phyloP scores from a whole-genome alignment of 2,329 filamentous ascomycete genomes.

The Setomelanomma holmii region DNA sequence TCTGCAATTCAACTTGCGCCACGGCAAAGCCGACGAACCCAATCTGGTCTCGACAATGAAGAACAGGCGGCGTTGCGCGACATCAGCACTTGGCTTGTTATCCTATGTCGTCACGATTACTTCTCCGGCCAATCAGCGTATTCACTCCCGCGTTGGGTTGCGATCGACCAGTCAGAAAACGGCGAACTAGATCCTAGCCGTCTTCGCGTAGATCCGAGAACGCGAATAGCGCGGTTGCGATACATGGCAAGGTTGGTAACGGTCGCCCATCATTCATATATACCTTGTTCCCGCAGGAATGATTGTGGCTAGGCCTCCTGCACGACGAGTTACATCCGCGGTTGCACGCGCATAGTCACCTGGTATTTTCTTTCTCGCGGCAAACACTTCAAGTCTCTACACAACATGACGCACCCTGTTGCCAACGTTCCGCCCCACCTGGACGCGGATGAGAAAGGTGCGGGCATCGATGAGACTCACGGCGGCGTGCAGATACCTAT shows the following conservation, averaged over 20 bases:
- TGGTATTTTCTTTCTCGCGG: conserved; percentile 1
- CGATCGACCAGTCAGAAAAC: conserved; percentile 9
- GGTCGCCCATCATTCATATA: conserved; percentile 16
- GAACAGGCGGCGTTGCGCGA: conserved; percentile 1
- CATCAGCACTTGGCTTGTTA: not conserved
- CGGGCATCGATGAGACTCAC: conserved; percentile 7
- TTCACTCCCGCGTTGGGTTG: conserved; percentile 14
- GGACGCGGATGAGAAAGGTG: conserved; percentile 2
- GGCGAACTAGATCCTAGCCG: conserved; percentile 16
- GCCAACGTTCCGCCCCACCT: not conserved
- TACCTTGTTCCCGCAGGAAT: conserved; percentile 10
- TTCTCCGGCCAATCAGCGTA: conserved; percentile 1
- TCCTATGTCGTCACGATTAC: conserved; percentile 14
- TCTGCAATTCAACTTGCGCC: not conserved
- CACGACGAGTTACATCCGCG: conserved; percentile 5
- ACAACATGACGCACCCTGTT: conserved; percentile 10
- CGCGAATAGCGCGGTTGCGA: conserved; percentile 9
- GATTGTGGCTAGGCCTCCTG: not conserved
- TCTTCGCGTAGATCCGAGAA: conserved; percentile 26
- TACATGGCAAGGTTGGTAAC: conserved; percentile 1
- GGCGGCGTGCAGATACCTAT: conserved; percentile 29
- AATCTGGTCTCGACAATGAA: not conserved
- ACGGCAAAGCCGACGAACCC: not conserved
- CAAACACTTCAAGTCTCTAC: not conserved
- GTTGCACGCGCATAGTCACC: conserved; percentile 10